A percentile compares a stretch with the other conserved stretches of the same genome.
phyloP scores from a whole-genome alignment of 805 yeast genomes.

The Kuraishia piskuri region DNA sequence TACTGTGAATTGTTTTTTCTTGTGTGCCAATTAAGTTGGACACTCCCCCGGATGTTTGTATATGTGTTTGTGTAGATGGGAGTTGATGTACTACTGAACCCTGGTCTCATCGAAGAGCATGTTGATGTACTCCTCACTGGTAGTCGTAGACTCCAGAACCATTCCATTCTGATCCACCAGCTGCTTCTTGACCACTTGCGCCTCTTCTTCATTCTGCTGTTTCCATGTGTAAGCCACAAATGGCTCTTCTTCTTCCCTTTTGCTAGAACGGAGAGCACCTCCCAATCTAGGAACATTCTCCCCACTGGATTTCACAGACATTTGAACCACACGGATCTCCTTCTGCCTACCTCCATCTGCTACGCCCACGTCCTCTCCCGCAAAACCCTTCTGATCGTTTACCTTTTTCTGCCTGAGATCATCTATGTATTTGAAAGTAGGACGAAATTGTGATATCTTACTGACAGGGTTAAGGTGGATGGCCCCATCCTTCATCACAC shows the following conservation, averaged over 20 bases:
- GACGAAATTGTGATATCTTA: constrained; percentile 69
- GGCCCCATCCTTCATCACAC: constrained; percentile 30
- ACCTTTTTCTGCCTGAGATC: constrained; percentile 24
- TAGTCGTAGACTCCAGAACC: constrained; percentile 15
- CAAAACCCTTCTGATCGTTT: constrained; percentile 30
- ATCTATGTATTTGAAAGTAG: constrained; percentile 75
- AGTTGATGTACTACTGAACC: constrained; percentile 12
- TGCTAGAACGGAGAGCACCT: constrained; percentile 61
- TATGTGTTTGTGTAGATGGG: too few relatives aligned
- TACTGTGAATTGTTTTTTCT: too few relatives aligned
- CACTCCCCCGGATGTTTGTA: too few relatives aligned
- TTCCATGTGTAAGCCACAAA: constrained; percentile 34
- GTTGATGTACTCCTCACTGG: constrained; percentile 24
- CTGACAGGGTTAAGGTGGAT: constrained; percentile 59
- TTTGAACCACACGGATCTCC: constrained; percentile 59
- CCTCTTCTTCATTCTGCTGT: constrained; percentile 26
- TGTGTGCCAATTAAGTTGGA: too few relatives aligned
- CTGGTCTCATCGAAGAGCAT: constrained; percentile 16
- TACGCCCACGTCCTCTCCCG: constrained; percentile 28
- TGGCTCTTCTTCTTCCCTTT: constrained; percentile 54
- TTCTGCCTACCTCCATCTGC: constrained; percentile 26
- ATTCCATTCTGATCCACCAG: constrained; percentile 16
- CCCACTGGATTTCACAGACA: constrained; percentile 62
- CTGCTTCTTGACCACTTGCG: constrained; percentile 16
- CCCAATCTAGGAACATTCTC: constrained; percentile 53